These are phyloP conservation scores for Raffaelea arxii DNA, from an alignment of 2,329 filamentous ascomycete species.

Conservation along the genomic window DNA sequence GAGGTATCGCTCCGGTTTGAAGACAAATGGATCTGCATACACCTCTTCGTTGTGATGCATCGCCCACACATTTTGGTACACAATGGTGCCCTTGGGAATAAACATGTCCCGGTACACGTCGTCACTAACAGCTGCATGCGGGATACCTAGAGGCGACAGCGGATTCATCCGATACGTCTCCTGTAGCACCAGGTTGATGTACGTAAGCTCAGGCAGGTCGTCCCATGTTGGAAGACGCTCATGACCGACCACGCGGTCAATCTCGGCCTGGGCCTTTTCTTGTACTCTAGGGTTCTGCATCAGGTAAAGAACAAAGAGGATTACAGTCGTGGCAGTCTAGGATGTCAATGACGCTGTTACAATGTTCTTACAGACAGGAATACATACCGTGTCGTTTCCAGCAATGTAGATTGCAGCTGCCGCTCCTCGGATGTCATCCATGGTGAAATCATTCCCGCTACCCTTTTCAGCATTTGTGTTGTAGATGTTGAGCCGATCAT, in stretches of 20 bases:
- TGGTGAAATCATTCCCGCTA: constrained; percentile 10
- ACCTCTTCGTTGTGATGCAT: constrained; percentile 35
- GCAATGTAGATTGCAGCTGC: constrained; percentile 19
- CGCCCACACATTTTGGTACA: constrained; percentile 31
- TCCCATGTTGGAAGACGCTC: constrained; percentile 26
- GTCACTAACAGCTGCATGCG: constrained; percentile 30
- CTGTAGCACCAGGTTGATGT: constrained; percentile 31
- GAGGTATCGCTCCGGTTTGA: constrained; percentile 30
- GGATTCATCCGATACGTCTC: constrained; percentile 36
- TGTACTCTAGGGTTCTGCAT: constrained; percentile 31
- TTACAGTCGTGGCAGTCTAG: constrained; percentile 19
- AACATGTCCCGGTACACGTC: constrained; percentile 31
- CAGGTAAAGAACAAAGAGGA: constrained; percentile 28
- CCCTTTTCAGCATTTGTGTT: constrained; percentile 2
- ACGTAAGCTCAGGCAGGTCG: constrained; percentile 28
- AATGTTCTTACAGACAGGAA: background rate
- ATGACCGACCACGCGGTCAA: constrained; percentile 29
- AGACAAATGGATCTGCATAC: constrained; percentile 28
- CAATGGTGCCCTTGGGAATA: constrained; percentile 32
- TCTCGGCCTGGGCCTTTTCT: constrained; percentile 26
- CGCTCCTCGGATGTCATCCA: constrained; percentile 20
- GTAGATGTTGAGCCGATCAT: constrained; percentile 3
- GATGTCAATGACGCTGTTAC: background rate
- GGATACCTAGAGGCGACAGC: constrained; percentile 25
- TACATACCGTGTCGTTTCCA: constrained; percentile 17